Base-by-base conservation (phyloP, 257 asterid genomes). In the Lavandula angustifolia region DNA sequence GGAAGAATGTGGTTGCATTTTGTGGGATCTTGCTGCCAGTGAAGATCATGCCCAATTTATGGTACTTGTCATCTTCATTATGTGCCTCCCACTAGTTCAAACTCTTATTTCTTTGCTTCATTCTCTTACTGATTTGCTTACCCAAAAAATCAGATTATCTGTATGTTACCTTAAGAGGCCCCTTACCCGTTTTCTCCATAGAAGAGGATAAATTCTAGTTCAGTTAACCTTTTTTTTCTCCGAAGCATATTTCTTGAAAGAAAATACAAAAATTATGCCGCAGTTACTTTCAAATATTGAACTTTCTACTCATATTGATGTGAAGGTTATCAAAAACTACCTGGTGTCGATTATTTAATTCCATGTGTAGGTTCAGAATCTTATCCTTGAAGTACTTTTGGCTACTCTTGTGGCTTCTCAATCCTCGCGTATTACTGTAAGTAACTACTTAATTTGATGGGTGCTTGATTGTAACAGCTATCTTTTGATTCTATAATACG, bases 21-120 rank as follows among this genome's bases (percentile, higher is more conserved):
- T 94, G 57, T 90, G 99, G 99, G 99, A 94, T 82, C 95, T 94
- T 73, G 92, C 97, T 0, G 94, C 94, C 54, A 86, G 78, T 79
- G 88, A 81, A 82, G 86, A 83, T 68, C 95, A 90, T 62, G 97
- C 97, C 47, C 90, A 80, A 43, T 78, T 94, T 59, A 87, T 90
- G 99, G 99, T 92, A 79, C 57, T 38, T 59, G 13, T 55, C 51
- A 38, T 69, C 66, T 67, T 70, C 48, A 54, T 62, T 67, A 22
- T 27, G 6, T 54, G 65, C 52, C 38, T 38, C 18, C 3, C 37
- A 9, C 32, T 60, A 60, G 1, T 66, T 55, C 14, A 52, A 43
- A 9, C 57, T 49, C 59, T 34, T 62, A 37, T 64, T 32, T 47
- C 17, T 54, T 62, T 56, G 31, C 54, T 70, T 31, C 34, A 55